These are phyloP conservation scores for Microbotryum intermedium DNA, from an alignment of 1,284 basidiomycete genomes.

Conservation along the genomic window DNA sequence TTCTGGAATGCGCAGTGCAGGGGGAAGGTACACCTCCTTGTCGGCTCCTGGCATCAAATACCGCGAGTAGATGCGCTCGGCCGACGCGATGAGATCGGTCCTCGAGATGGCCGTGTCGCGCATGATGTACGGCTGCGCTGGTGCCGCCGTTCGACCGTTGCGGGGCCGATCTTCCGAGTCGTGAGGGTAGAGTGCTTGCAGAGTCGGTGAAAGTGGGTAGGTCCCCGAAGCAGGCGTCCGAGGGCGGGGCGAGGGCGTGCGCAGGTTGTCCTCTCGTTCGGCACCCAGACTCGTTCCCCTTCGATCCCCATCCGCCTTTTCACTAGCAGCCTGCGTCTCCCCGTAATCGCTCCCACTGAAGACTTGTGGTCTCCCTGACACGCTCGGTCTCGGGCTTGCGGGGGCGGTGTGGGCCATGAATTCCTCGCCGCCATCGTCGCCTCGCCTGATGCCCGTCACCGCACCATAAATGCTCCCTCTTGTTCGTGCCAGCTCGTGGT, in stretches of 20 bases:
- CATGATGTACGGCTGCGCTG: constrained; percentile 50
- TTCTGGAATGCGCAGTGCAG: constrained; percentile 65
- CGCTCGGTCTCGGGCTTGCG: background rate
- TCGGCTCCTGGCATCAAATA: constrained; percentile 62
- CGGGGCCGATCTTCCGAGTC: constrained; percentile 5
- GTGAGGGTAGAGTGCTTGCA: constrained; percentile 33
- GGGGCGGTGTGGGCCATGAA: background rate
- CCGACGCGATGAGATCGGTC: constrained; percentile 78
- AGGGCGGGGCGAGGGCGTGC: constrained; percentile 30
- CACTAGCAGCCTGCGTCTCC: background rate
- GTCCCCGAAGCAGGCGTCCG: constrained; percentile 7
- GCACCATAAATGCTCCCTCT: constrained; percentile 83
- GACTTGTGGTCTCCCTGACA: background rate
- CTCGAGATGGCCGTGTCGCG: constrained; percentile 83
- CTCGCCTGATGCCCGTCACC: constrained; percentile 58
- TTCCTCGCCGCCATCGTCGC: constrained; percentile 1
- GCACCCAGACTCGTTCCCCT: background rate
- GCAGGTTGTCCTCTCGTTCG: background rate
- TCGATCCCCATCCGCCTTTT: background rate
- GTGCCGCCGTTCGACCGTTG: constrained; percentile 49
- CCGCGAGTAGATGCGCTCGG: constrained; percentile 88
- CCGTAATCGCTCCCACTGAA: background rate
- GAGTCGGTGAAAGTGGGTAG: constrained; percentile 33
- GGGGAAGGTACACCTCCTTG: constrained; percentile 88
- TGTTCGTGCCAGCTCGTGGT: constrained; percentile 79